A percentile compares a stretch with the other conserved stretches of the same genome.
phyloP scores from a whole-genome alignment of 441 rosid genomes.

The Gossypium gossypioides region DNA sequence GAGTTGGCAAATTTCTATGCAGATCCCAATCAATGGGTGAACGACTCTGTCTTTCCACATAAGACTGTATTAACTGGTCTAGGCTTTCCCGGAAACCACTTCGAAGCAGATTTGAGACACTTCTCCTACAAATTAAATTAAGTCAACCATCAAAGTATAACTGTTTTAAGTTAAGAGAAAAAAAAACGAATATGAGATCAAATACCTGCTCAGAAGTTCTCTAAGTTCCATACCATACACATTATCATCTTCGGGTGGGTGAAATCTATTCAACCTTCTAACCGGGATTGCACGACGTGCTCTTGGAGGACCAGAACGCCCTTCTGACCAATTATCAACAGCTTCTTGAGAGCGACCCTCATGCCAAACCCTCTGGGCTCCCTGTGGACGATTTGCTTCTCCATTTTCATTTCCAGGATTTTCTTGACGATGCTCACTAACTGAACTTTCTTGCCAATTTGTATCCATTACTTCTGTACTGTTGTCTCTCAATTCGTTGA shows the following conservation, averaged over 20 bases:
- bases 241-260: slow-evolving; percentile 74
- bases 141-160: neutral
- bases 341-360: slow-evolving; percentile 46
- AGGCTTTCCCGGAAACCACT: slow-evolving; percentile 88
- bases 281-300: slow-evolving; percentile 37
- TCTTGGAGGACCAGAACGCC: slow-evolving; percentile 48
- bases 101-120: slow-evolving; percentile 78
- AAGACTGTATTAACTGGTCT: slow-evolving; percentile 76
- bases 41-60: slow-evolving; percentile 71
- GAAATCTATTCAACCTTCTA: slow-evolving; percentile 58
- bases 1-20: slow-evolving; percentile 57
- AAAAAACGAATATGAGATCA: neutral
- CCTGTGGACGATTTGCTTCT: slow-evolving; percentile 36
- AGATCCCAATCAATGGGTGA: slow-evolving; percentile 81
- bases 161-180: neutral
- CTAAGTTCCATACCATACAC: slow-evolving; percentile 78
- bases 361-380: slow-evolving; percentile 40
- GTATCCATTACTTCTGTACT: slow-evolving; percentile 45
- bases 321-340: slow-evolving; percentile 43
- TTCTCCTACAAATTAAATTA: slow-evolving; percentile 44
- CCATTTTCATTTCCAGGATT: slow-evolving; percentile 32
- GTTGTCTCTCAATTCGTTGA: slow-evolving; percentile 41
- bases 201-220: slow-evolving; percentile 70
- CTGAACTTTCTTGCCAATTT: slow-evolving; percentile 46
- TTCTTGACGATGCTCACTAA: slow-evolving; percentile 44